phyloP scores from a whole-genome alignment of 306 rosid species.

The Pueraria montana region DNA sequence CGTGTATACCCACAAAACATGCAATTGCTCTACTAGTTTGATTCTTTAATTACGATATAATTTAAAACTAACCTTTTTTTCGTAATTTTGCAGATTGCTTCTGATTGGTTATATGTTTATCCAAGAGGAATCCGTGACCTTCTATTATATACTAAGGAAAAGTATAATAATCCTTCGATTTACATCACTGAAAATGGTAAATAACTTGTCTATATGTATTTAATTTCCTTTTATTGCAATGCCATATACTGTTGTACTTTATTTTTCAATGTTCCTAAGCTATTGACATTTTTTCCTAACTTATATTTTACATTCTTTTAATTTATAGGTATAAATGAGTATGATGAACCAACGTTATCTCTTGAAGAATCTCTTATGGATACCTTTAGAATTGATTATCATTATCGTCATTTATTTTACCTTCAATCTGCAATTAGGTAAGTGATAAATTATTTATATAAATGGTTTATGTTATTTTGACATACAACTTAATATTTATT shows the following conservation, averaged over 20 bases:
- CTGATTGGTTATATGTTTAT: slow-evolving; percentile 58
- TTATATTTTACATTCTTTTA: too few species aligned
- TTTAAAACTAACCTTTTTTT: background rate
- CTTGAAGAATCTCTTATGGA: slow-evolving; percentile 55
- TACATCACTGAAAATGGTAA: slow-evolving; percentile 75
- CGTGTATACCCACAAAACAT: background rate
- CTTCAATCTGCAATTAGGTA: slow-evolving; percentile 58
- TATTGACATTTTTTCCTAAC: too few species aligned
- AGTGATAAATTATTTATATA: background rate
- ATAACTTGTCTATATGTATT: background rate
- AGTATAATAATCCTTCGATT: slow-evolving; percentile 59
- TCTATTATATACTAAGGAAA: slow-evolving; percentile 51
- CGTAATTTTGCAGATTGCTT: slow-evolving; percentile 48
- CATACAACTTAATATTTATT: background rate
- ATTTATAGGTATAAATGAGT: slow-evolving; percentile 57
- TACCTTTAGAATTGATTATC: slow-evolving; percentile 54
- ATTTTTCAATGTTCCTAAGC: too few species aligned
- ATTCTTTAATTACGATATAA: background rate
- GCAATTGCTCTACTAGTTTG: background rate
- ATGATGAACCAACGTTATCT: slow-evolving; percentile 48
- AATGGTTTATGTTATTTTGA: background rate
- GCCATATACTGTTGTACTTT: background rate
- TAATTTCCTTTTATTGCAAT: background rate
- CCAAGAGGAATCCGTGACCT: slow-evolving; percentile 60
- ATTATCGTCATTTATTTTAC: slow-evolving; percentile 53